A percentile compares a stretch with the other conserved stretches of the same genome.
phyloP scores from a whole-genome alignment of 2,329 filamentous ascomycete genomes.

The Chrysoporthe deuterocubensis region DNA sequence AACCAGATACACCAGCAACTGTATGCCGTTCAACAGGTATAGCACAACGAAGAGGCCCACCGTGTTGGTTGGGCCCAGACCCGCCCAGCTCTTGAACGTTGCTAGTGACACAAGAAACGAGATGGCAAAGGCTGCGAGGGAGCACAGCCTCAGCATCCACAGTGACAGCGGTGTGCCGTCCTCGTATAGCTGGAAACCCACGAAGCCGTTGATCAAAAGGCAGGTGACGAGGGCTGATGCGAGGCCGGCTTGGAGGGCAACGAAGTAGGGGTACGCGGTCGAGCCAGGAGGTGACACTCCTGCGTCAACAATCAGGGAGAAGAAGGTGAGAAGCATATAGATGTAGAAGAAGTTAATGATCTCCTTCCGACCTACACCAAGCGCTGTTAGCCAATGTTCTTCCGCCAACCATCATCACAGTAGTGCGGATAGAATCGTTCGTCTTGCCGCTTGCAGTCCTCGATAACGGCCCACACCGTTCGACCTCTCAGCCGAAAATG shows the following conservation, averaged over 20 bases:
- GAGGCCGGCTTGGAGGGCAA: conserved; percentile 83
- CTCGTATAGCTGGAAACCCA: conserved; percentile 97
- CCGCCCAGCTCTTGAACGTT: conserved; percentile 92
- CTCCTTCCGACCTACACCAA: conserved; percentile 60
- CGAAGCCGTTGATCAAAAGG: conserved; percentile 94
- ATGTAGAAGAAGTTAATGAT: conserved; percentile 94
- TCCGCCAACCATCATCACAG: not conserved
- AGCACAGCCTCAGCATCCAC: conserved; percentile 85
- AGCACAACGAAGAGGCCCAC: conserved; percentile 88
- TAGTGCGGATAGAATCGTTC: not conserved
- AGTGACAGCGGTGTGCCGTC: conserved; percentile 92
- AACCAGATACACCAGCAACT: conserved; percentile 80
- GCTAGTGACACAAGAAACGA: conserved; percentile 85
- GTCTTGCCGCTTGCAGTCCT: not conserved
- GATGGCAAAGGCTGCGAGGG: conserved; percentile 80
- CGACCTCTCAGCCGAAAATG: not conserved
- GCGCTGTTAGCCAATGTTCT: conserved; percentile 18
- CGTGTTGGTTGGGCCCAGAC: conserved; percentile 82
- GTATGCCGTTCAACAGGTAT: conserved; percentile 88
- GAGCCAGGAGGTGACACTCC: conserved; percentile 88
- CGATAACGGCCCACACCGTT: no score
- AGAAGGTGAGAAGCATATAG: conserved; percentile 87
- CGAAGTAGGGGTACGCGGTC: conserved; percentile 85
- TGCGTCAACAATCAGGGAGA: conserved; percentile 88
- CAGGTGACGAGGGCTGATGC: conserved; percentile 85